Base-by-base conservation (phyloP, 73 alveolate species). In the Paramecium primaurelia region DNA sequence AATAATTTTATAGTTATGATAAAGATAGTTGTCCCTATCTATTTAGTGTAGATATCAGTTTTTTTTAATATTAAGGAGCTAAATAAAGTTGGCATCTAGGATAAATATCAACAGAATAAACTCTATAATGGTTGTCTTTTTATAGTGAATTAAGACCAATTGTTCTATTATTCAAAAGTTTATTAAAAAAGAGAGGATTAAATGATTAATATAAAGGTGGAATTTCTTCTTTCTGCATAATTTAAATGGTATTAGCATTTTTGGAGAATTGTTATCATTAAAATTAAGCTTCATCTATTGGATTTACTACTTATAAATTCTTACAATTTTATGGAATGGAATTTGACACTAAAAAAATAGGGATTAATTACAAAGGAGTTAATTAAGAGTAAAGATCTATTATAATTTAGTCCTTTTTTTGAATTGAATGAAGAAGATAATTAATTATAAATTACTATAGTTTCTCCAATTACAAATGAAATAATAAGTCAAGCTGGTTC, bases 21-120 rank as follows among this genome's bases (percentile, higher is more conserved):
- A 12, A 32, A 32, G 47, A 32, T 1, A 64, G 8, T 9, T n/a
- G 54, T 32, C 8, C 42, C 4, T 51, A 32, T 32, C 9, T 12
- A 32, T 80, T 80, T 80, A 80, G 91, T 45, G 91, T 89, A n/a
- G 94, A 89, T 47, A 89, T 89, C 26, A 89, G 89, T 12, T 77
- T 89, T 36, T 71, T 77, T 54, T 51, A 89, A 71, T 71, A 42
- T 47, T 38, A 87, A 68, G 77, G 93, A 16, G 58, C 77, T 22
- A 87, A 64, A 36, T 34, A 64, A 16, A 42, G 26, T 28, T 47
- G 26, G 28, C 94, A 89, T 36, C 49, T 71, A 85, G 94, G 94
- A 18, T 47, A 36, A 37, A 36, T 71, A 16, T 71, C 92, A 20
- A 89, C 94, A 45, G 94, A 89, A 18, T 71, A 42, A 36, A 83